phyloP scores from a whole-genome alignment of 306 rosid genomes.

The Cucurbita maxima region DNA sequence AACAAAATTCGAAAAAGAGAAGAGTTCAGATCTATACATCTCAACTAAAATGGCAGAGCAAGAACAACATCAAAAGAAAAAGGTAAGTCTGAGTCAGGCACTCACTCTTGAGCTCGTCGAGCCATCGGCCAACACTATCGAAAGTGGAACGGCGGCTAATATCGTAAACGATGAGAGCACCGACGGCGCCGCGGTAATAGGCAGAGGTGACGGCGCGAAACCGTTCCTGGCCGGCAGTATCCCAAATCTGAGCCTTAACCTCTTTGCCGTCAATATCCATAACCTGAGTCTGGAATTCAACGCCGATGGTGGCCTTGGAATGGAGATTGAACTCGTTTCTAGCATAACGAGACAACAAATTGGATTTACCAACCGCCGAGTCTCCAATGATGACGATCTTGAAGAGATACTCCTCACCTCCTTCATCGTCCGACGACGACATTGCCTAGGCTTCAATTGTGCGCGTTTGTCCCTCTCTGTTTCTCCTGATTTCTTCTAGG shows the following conservation, averaged over 20 bases:
- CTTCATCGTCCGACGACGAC: conserved; percentile 74
- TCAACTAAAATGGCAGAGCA: neutral
- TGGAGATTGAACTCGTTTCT: conserved; percentile 76
- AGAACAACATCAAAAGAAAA: neutral
- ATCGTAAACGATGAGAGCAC: conserved; percentile 77
- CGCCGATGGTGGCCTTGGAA: conserved; percentile 94
- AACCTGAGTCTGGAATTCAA: conserved; percentile 82
- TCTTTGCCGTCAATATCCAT: conserved; percentile 71
- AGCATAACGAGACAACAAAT: conserved; percentile 66
- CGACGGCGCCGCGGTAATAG: conserved; percentile 85
- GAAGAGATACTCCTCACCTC: conserved; percentile 86
- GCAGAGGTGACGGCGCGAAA: conserved; percentile 95
- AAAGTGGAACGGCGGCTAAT: conserved; percentile 75
- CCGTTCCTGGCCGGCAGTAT: conserved; percentile 92
- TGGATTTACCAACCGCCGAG: conserved; percentile 80
- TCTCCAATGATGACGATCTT: conserved; percentile 85
- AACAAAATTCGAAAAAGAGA: neutral
- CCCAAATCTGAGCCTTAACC: conserved; percentile 98
- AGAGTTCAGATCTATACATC: conserved; percentile 8
- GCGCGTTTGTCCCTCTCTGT: no score
- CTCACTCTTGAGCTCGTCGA: conserved; percentile 85
- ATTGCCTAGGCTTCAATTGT: conserved; percentile 1
- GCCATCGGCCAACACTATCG: conserved; percentile 81
- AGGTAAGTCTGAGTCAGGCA: neutral
- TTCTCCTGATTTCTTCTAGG: neutral